These are phyloP conservation scores for Ogataea saltuana DNA, from an alignment of 805 yeast species.

Conservation along the genomic window DNA sequence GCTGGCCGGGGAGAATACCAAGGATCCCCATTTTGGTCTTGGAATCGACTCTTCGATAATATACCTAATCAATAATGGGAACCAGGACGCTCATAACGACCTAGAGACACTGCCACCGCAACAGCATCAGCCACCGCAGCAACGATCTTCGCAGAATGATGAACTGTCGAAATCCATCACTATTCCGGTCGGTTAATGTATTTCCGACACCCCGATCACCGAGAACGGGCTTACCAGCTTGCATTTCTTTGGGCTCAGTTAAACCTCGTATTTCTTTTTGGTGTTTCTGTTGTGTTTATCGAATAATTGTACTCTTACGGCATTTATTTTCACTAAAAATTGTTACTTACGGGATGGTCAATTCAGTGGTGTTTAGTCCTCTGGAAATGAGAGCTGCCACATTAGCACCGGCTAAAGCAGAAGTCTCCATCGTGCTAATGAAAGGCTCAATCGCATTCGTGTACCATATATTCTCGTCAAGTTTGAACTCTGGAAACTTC, in stretches of 20 bases:
- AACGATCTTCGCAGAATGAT: too few species aligned
- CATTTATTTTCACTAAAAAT: too few species aligned
- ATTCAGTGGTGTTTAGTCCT: conserved; percentile 30
- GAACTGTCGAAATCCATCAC: background rate
- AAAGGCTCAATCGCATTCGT: conserved; percentile 47
- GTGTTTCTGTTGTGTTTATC: conserved; percentile 4
- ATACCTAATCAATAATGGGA: conserved; percentile 7
- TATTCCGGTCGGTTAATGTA: conserved; percentile 4
- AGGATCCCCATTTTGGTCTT: conserved; percentile 3
- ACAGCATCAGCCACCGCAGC: background rate
- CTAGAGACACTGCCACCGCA: background rate
- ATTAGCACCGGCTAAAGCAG: conserved; percentile 49
- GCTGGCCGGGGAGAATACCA: too few species aligned
- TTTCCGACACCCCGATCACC: too few species aligned
- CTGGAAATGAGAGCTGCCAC: conserved; percentile 45
- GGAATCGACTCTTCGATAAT: conserved; percentile 15
- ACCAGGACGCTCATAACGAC: background rate
- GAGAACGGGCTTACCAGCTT: too few species aligned
- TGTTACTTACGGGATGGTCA: conserved; percentile 25
- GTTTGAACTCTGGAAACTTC: conserved; percentile 24
- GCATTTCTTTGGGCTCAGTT: too few species aligned
- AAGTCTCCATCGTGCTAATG: conserved; percentile 54
- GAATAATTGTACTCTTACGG: conserved; percentile 5
- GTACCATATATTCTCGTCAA: conserved; percentile 38
- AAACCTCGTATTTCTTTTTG: background rate